Evolutionary conservation across 2,329 filamentous ascomycete species (phyloP).

Genomic region (Claviceps lovelessii): DNA sequence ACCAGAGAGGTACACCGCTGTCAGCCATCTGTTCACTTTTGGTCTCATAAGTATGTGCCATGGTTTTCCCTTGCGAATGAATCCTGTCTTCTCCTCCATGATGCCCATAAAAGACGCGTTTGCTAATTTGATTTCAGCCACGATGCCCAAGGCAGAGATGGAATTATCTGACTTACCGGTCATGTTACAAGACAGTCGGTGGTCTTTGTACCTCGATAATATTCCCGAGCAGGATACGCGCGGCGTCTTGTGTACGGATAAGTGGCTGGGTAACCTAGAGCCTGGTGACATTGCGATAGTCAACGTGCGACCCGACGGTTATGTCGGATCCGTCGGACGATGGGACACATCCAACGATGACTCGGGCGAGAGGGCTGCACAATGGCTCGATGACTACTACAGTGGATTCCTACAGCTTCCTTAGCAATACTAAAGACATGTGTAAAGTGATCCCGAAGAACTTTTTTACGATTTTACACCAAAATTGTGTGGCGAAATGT

Average conservation of each 20-base stretch:
- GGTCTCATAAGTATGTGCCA: conserved; percentile 45
- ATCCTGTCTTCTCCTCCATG: too few relatives aligned
- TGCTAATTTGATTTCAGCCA: conserved; percentile 23
- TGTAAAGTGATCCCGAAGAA: too few relatives aligned
- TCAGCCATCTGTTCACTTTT: conserved; percentile 57
- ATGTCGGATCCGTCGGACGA: conserved; percentile 49
- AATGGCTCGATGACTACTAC: conserved; percentile 42
- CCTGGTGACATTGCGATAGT: conserved; percentile 46
- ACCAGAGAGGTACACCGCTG: conserved; percentile 52
- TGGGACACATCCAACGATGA: conserved; percentile 38
- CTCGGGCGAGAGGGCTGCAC: conserved; percentile 35
- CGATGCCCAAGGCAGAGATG: conserved; percentile 45
- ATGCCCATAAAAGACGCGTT: not conserved
- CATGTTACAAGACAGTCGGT: conserved; percentile 48
- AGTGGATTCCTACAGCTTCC: conserved; percentile 39
- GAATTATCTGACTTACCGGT: conserved; percentile 52
- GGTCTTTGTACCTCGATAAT: conserved; percentile 61
- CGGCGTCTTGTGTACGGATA: conserved; percentile 44
- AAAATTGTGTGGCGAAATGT: too few relatives aligned
- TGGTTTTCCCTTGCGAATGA: not conserved
- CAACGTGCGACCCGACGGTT: conserved; percentile 60
- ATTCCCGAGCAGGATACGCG: conserved; percentile 40
- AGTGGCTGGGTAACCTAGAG: conserved; percentile 50
- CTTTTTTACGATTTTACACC: too few relatives aligned
- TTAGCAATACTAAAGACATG: conserved; percentile 1